Base-by-base conservation (phyloP, 1,139 yeast genomes). In the Ogataea hybrid region DNA sequence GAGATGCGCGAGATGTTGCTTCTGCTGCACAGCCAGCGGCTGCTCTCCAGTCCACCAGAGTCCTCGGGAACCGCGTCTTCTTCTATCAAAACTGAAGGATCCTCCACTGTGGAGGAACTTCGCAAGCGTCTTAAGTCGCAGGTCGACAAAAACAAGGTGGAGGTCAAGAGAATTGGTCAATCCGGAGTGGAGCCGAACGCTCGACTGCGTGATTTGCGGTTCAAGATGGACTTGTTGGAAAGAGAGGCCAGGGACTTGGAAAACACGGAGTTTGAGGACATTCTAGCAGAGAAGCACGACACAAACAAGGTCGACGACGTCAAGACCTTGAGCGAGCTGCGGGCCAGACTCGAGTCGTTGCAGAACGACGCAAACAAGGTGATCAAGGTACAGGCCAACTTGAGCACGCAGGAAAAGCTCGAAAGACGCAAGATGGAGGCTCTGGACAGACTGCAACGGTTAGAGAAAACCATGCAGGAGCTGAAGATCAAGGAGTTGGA, bases 1-100 rank as follows among this genome's bases (percentile, higher is more conserved):
- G 96, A 90, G 63, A 79, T 86, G 74, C 75, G 97, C 45, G 96
- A 90, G 61, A 75, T 92, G 62, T 69, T 87, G 43, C 73, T 90
- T 42, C 74, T 85, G 70, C 65, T 88, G 39, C 76, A 76, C 49
- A 68, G 61, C 47, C 54, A 52, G 25, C 47, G 50, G 28, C 58
- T 58, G 39, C 30, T 35, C 28, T 41, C 43, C 18, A 42, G 42
- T 28, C 43, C 46, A 17, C 42, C 47, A 2, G 43, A 43, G 9
- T 23, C 42, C 4, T 22, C 46, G 15, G 41, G 32, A 10, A 35
- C 53, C 4, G 33, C 32, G 9, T 39, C 53, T 10, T 43, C 52
- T 1, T 35, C 45, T 2, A 18, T 36, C 18, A 39, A 43, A 18
- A 35, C 45, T 1, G 48, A 42, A 6, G 41, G 39, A 5, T 34